A percentile compares a stretch with the other conserved stretches of the same genome.
Conservation (phyloP, 495 filamentous ascomycete genomes). For the Apiosordaria backusii region DNA sequence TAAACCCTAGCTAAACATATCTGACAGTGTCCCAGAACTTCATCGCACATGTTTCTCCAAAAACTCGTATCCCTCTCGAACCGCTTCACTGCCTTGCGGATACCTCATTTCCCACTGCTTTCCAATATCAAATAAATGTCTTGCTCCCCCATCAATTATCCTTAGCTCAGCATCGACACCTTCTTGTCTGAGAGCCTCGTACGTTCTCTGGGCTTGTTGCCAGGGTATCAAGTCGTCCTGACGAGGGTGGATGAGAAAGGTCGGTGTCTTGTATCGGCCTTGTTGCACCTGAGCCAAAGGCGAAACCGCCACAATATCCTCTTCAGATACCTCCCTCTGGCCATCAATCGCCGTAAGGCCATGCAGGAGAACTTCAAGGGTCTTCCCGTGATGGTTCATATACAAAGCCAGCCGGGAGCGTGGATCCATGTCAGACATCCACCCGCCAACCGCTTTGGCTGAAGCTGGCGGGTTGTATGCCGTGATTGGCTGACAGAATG, state of each 20-base stretch:
- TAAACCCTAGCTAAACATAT: no score
- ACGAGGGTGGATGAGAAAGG: neutral
- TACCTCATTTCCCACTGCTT: neutral
- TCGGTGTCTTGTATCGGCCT: neutral
- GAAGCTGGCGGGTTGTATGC: neutral
- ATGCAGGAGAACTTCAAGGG: neutral
- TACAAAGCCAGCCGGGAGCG: conserved; percentile 1
- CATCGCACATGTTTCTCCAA: neutral
- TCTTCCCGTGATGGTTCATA: neutral
- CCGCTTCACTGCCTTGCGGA: neutral
- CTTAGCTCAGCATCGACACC: conserved; percentile 1
- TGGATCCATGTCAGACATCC: neutral
- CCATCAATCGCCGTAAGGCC: neutral
- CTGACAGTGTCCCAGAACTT: no score
- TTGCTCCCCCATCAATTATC: neutral
- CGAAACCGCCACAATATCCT: neutral
- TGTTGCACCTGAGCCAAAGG: neutral
- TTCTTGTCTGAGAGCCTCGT: neutral
- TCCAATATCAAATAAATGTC: neutral
- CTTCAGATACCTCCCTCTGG: neutral
- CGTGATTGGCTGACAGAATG: neutral
- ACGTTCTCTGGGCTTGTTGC: neutral
- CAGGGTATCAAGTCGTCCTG: conserved; percentile 1
- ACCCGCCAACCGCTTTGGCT: neutral
- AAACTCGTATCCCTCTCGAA: conserved; percentile 3